Base-by-base conservation (phyloP, 306 rosid genomes). In the Vigna radiata region DNA sequence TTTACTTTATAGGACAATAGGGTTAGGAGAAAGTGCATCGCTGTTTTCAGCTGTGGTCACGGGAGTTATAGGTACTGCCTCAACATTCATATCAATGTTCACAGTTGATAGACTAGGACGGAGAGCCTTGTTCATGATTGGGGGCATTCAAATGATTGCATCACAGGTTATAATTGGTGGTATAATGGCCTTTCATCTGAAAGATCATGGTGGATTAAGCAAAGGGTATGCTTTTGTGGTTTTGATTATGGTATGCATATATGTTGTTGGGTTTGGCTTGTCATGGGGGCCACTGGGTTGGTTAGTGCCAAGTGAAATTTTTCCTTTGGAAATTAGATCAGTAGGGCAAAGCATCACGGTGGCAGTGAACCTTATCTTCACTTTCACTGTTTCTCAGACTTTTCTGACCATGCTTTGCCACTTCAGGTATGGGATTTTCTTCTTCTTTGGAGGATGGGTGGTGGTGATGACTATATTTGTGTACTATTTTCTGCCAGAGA, bases 371-470 rank as follows among this genome's bases (percentile, higher is more conserved):
- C 83, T 86, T 75, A 10, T 86, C 48, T 86, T 86, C 75, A 83
- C 87, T 63, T 86, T 83, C 69, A 33, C 75, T n/a, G 63, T 81
- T 65, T 86, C 90, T 78, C 90, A 86, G 73, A 78, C 56, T 50
- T 86, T 86, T 81, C 77, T 86, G 2, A 11, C 72, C 41, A 83
- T 86, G 86, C 87, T 86, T 58, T 83, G 90, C 70, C 87, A 83
- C 64, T 77, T 86, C 43, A 78, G 76, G 67, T 59, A 80, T 4
- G 86, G 82, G 62, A 86, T 81, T 52, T 83, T 86, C 82, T 83
- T 86, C 84, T 83, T 86, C 62, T 86, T 83, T 58, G 90, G 90
- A n/a, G 87, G 90, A 23, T 86, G 90, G 90, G 76, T 86, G 75
- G 68, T 70, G 76, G 70, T 83, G 60, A 83, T 86, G 89, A 86